phyloP scores from a whole-genome alignment of 495 filamentous ascomycete genomes.

The Patellaria atrata region DNA sequence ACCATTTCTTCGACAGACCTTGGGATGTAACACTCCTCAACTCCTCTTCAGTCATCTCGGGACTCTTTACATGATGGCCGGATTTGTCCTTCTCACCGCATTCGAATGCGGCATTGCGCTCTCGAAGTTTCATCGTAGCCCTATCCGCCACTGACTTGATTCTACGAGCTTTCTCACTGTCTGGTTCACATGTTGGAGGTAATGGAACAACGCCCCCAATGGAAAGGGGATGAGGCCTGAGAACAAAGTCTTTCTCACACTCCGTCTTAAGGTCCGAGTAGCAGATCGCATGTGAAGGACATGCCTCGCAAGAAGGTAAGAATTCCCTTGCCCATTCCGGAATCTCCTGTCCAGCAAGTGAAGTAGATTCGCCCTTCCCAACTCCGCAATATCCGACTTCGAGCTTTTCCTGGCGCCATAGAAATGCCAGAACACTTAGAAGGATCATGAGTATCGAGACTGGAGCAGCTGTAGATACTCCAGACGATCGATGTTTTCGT shows the following conservation, averaged over 20 bases:
- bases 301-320: slow-evolving; percentile 79
- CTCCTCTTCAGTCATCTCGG: slow-evolving; percentile 57
- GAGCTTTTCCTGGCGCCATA: slow-evolving; percentile 88
- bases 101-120: slow-evolving; percentile 76
- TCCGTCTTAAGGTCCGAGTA: slow-evolving; percentile 57
- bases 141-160: slow-evolving; percentile 78
- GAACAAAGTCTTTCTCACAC: slow-evolving; percentile 78
- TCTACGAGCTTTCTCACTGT: slow-evolving; percentile 77
- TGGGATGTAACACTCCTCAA: slow-evolving; percentile 59
- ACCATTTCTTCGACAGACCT: slow-evolving; percentile 65
- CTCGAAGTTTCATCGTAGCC: slow-evolving; percentile 74
- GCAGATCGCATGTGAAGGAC: slow-evolving; percentile 82
- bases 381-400: slow-evolving; percentile 90
- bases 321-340: slow-evolving; percentile 45
- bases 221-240: slow-evolving; percentile 71
- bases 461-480: slow-evolving; percentile 37
- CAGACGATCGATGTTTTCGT: slow-evolving; percentile 14
- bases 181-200: slow-evolving; percentile 86
- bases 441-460: slow-evolving; percentile 52
- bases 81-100: slow-evolving; percentile 62
- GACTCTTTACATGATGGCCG: slow-evolving; percentile 40
- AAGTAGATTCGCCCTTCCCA: slow-evolving; percentile 42
- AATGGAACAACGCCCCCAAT: slow-evolving; percentile 70
- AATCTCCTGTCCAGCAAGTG: slow-evolving; percentile 26
- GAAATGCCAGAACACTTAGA: slow-evolving; percentile 55